Base-by-base conservation (phyloP, 495 filamentous ascomycete genomes). In the Friedmanniomyces endolithicus region DNA sequence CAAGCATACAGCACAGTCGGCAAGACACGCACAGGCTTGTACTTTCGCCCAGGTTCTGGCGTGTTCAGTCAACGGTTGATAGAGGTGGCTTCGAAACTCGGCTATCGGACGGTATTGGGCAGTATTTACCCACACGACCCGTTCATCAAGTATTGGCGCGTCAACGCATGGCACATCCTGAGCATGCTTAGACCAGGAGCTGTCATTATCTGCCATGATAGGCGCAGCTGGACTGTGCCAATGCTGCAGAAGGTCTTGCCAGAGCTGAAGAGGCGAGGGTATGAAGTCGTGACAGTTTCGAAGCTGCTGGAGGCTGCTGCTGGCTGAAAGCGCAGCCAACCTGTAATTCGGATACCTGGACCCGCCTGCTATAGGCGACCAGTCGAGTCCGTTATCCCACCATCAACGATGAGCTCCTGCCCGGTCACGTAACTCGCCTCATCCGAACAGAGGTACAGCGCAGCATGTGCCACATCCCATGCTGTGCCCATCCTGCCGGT, bases 91-190 rank as follows among this genome's bases (percentile, higher is more conserved):
- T 57, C 63, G 19, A 65, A 60, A 45, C 50, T 87, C 43, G 81
- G 80, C 0, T 87, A 85, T 64, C 63, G 73, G 40, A 61, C 90
- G 2, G 84, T 90, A 16, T 70, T 94, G 31, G 88, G 88, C 14
- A 83, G 80, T 65, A 83, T 92, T 29, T 94, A 90, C 67, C 88
- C 88, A 14, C 87, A 94, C 69, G 88, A 94, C 68, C 78, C 88
- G 45, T 86, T 90, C 71, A 79, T 94, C 33, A 68, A 68, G 20
- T 82, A 73, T 62, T 70, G 75, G 64, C 73, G 73, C 58, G 50
- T 90, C 51, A 94, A 94, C 72, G 81, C 84, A n/a, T 72, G 71
- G 50, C 87, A 92, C 73, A 75, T 94, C 2, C 63, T 90, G 61
- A 86, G 84, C 64, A 87, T 88, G 83, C 67, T 87, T 25, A 66